Evolutionary conservation across 306 rosid genomes (phyloP).

Genomic region (Pterocarpus macrocarpus): DNA sequence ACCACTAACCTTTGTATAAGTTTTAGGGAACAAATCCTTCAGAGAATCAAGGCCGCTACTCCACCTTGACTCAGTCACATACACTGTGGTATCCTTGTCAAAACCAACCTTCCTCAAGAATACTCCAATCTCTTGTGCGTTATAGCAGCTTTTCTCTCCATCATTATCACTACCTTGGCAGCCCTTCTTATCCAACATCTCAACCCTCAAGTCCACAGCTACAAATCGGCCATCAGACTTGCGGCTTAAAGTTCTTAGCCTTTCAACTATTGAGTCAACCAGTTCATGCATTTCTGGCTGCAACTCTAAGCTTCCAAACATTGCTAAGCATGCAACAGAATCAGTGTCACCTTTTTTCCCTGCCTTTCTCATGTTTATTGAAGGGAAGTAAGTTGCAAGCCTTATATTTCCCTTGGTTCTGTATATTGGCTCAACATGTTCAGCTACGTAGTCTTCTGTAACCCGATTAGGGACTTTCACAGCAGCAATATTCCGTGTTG

Average conservation of each 20-base stretch:
- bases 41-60: slow-evolving; percentile 82
- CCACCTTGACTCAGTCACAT: slow-evolving; percentile 96
- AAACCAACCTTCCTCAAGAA: slow-evolving; percentile 87
- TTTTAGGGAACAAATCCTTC: slow-evolving; percentile 90
- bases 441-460: slow-evolving; percentile 76
- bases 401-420: slow-evolving; percentile 75
- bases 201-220: slow-evolving; percentile 91
- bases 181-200: slow-evolving; percentile 77
- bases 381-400: slow-evolving; percentile 93
- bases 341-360: slow-evolving; percentile 61
- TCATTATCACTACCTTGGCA: slow-evolving; percentile 76
- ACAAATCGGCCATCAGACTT: slow-evolving; percentile 86
- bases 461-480: slow-evolving; percentile 94
- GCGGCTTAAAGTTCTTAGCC: slow-evolving; percentile 85
- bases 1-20: slow-evolving; percentile 87
- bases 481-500: slow-evolving; percentile 75
- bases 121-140: slow-evolving; percentile 79
- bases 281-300: slow-evolving; percentile 79
- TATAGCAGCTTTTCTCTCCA: slow-evolving; percentile 80
- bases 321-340: slow-evolving; percentile 87
- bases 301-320: slow-evolving; percentile 90
- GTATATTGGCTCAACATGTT: slow-evolving; percentile 82
- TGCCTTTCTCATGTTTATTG: slow-evolving; percentile 85
- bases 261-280: slow-evolving; percentile 86
- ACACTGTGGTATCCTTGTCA: slow-evolving; percentile 85